Evolutionary conservation across 768 basidiomycete species (phyloP).

Genomic region (Boletellus ananas): DNA sequence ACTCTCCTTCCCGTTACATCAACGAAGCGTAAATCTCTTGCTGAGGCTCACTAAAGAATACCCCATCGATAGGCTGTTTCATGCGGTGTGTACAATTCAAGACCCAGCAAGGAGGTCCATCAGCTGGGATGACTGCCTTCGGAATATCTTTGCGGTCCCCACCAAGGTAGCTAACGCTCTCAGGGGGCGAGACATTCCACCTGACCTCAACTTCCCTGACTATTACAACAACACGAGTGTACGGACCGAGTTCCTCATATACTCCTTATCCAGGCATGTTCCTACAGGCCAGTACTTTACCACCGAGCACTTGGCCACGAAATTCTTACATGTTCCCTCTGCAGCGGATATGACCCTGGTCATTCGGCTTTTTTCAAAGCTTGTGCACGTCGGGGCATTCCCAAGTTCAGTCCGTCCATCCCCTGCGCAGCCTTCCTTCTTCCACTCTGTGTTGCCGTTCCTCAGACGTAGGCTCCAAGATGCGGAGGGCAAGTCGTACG

Average conservation of each 20-base stretch:
- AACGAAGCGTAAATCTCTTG: constrained; percentile 51
- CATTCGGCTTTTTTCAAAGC: constrained; percentile 57
- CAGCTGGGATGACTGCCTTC: constrained; percentile 76
- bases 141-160: constrained; percentile 61
- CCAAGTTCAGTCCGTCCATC: constrained; percentile 46
- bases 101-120: constrained; percentile 29
- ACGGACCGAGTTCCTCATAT: constrained; percentile 51
- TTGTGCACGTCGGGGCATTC: constrained; percentile 66
- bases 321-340: constrained; percentile 27
- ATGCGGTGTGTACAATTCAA: constrained; percentile 40
- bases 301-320: neutral
- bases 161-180: constrained; percentile 75
- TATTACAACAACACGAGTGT: constrained; percentile 55
- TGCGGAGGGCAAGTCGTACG: constrained; percentile 36
- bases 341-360: constrained; percentile 37
- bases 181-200: constrained; percentile 43
- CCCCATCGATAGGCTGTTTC: constrained; percentile 64
- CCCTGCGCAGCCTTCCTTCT: constrained; percentile 72
- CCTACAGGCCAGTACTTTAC: constrained; percentile 39
- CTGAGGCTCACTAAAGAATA: constrained; percentile 55
- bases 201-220: constrained; percentile 47
- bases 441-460: constrained; percentile 44
- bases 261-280: constrained; percentile 36
- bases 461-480: constrained; percentile 41
- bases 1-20: constrained; percentile 44